Conservation (phyloP, 805 yeast genomes). For the Suhomyces prunicola region DNA sequence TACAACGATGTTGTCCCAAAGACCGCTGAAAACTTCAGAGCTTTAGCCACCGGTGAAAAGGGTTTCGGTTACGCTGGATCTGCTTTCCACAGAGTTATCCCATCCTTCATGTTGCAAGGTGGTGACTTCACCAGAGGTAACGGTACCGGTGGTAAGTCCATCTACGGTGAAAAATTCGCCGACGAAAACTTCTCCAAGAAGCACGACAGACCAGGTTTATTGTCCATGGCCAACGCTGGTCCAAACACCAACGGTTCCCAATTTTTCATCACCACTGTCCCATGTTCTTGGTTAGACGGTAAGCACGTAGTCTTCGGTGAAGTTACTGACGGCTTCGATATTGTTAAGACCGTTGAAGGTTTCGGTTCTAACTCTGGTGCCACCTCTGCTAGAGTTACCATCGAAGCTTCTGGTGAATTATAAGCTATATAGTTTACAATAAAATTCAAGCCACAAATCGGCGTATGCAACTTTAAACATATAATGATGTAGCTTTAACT, state of each 20-base stretch:
- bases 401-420: conserved; percentile 63
- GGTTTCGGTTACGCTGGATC: conserved; percentile 45
- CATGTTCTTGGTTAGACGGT: conserved; percentile 87
- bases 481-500: background rate
- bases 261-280: conserved; percentile 90
- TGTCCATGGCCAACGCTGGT: conserved; percentile 97
- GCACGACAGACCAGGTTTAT: conserved; percentile 78
- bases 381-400: conserved; percentile 60
- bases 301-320: conserved; percentile 96
- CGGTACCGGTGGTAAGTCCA: conserved; percentile 47
- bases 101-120: conserved; percentile 48
- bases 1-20: conserved; percentile 91
- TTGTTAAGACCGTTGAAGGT: conserved; percentile 80
- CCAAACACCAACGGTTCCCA: conserved; percentile 98
- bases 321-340: conserved; percentile 78
- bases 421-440: conserved; percentile 19
- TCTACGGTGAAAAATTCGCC: conserved; percentile 67
- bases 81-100: conserved; percentile 47
- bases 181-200: conserved; percentile 73
- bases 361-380: conserved; percentile 67
- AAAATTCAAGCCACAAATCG: background rate
- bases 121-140: conserved; percentile 47
- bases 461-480: background rate
- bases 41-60: conserved; percentile 63
- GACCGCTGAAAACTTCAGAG: conserved; percentile 95